phyloP scores from a whole-genome alignment of 495 filamentous ascomycete genomes.

The Aspergillus ellipticus region DNA sequence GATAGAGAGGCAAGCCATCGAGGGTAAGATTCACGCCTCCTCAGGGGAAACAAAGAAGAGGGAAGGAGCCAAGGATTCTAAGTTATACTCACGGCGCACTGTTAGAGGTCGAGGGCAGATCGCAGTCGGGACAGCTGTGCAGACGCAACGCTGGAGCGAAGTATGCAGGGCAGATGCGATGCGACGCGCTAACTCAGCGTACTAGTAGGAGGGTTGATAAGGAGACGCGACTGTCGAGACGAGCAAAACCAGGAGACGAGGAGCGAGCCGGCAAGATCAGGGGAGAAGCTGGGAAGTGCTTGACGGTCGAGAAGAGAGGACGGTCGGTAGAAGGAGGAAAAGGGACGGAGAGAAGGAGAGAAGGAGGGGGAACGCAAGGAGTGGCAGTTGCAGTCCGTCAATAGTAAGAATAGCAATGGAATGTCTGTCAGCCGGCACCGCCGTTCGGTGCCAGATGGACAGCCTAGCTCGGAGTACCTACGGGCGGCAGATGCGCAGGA shows the following conservation, averaged over 20 bases:
- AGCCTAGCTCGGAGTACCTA: slow-evolving; percentile 1
- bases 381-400: slow-evolving; percentile 11
- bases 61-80: not conserved
- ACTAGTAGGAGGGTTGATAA: slow-evolving; percentile 10
- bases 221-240: slow-evolving; percentile 16
- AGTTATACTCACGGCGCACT: slow-evolving; percentile 11
- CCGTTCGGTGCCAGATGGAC: slow-evolving; percentile 9
- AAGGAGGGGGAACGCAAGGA: slow-evolving; percentile 9
- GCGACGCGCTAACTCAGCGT: slow-evolving; percentile 24
- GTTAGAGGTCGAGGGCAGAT: slow-evolving; percentile 7
- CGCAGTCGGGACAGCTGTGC: slow-evolving; percentile 9
- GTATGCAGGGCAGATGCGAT: slow-evolving; percentile 22
- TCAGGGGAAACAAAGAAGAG: not conserved
- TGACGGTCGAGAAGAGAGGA: slow-evolving; percentile 11
- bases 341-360: slow-evolving; percentile 6
- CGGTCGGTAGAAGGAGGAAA: slow-evolving; percentile 10
- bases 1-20: not conserved
- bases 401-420: slow-evolving; percentile 11
- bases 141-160: slow-evolving; percentile 13
- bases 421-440: slow-evolving; percentile 18
- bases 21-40: not conserved
- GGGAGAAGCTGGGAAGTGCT: slow-evolving; percentile 9
- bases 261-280: slow-evolving; percentile 2
- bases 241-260: not conserved
- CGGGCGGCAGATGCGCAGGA: too few species aligned